phyloP scores from a whole-genome alignment of 139 green algal genomes.

The Volvox reticuliferus region DNA sequence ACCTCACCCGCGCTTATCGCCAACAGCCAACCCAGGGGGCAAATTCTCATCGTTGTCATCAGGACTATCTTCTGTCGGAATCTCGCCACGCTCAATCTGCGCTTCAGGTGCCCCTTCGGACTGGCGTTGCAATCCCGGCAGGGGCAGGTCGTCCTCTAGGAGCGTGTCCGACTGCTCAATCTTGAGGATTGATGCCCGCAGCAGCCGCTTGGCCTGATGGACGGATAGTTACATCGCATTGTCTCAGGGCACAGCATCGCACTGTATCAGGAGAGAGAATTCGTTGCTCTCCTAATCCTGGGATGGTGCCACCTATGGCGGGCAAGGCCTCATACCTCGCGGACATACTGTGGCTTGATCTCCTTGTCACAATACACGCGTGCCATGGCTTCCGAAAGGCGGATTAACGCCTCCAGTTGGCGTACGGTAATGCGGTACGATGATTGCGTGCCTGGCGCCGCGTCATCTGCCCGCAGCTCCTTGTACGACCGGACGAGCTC shows the following conservation, averaged over 20 bases:
- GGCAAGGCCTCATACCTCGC: conserved; percentile 55
- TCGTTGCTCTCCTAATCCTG: background rate
- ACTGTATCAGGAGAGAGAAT: too few species aligned
- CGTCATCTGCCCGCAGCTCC: conserved; percentile 88
- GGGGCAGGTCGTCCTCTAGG: conserved; percentile 71
- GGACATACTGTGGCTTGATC: conserved; percentile 65
- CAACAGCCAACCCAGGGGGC: background rate
- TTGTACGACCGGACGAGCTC: conserved; percentile 91
- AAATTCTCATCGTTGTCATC: conserved; percentile 41
- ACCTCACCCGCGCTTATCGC: conserved; percentile 32
- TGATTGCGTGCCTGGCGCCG: conserved; percentile 80
- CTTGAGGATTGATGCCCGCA: conserved; percentile 93
- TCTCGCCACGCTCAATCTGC: conserved; percentile 37
- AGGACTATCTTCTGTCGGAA: background rate
- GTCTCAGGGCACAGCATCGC: background rate
- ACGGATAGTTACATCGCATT: background rate
- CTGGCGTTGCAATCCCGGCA: conserved; percentile 44
- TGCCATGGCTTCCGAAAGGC: conserved; percentile 70
- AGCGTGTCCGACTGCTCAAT: conserved; percentile 86
- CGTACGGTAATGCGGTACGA: conserved; percentile 94
- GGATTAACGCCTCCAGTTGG: conserved; percentile 97
- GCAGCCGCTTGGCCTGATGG: conserved; percentile 80
- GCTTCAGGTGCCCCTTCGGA: conserved; percentile 48
- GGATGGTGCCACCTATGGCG: background rate
- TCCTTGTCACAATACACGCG: conserved; percentile 60